Conservation (phyloP, 257 asterid genomes). For the Osmanthus fragrans region DNA sequence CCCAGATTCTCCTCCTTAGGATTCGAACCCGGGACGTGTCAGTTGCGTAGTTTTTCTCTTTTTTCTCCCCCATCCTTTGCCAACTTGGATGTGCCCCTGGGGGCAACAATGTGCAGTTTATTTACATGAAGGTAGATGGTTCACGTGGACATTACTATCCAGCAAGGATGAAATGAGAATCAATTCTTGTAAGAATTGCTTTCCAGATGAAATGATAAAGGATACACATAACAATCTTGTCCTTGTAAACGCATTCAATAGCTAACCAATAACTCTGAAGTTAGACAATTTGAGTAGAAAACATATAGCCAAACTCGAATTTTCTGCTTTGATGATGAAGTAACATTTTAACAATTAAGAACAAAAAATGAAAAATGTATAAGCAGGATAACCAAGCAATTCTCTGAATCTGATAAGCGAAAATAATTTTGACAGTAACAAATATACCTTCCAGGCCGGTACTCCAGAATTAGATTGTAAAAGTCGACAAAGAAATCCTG, state of each 20-base stretch:
- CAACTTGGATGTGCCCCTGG: no score
- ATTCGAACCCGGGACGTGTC: no score
- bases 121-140: neutral
- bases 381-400: neutral
- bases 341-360: neutral
- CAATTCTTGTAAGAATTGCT: neutral
- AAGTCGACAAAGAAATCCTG: constrained; percentile 84
- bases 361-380: neutral
- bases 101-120: neutral
- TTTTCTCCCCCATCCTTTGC: no score
- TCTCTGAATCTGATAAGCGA: neutral
- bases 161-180: neutral
- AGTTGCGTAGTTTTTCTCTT: no score
- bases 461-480: constrained; percentile 81
- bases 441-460: constrained; percentile 83
- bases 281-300: no score
- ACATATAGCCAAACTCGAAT: neutral
- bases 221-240: no score
- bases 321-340: neutral
- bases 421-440: constrained; percentile 4
- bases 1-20: no score
- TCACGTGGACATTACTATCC: neutral
- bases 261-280: no score
- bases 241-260: no score
- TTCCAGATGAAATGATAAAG: no score